These are phyloP conservation scores for Exserohilum rostratum DNA, from an alignment of 2,329 filamentous ascomycete species.

Conservation along the genomic window DNA sequence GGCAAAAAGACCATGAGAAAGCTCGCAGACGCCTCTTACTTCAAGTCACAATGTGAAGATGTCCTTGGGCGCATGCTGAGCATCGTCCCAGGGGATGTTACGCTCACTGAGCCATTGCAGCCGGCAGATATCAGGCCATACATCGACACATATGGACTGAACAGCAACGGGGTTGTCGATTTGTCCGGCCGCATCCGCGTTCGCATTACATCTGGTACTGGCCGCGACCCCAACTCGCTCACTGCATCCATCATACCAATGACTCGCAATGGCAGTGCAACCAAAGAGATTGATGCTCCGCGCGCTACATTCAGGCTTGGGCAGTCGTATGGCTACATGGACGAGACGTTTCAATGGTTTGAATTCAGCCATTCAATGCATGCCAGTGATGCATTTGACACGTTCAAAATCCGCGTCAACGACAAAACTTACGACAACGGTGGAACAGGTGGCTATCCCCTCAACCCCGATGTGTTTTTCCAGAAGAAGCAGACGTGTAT, in stretches of 20 bases:
- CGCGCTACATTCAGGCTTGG: slow-evolving; percentile 1
- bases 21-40: slow-evolving; percentile 28
- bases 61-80: slow-evolving; percentile 29
- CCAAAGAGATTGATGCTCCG: background rate
- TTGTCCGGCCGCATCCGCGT: slow-evolving; percentile 26
- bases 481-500: background rate
- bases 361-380: slow-evolving; percentile 7
- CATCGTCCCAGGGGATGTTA: slow-evolving; percentile 27
- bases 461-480: background rate
- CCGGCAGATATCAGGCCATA: slow-evolving; percentile 27
- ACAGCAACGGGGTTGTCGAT: slow-evolving; percentile 17
- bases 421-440: slow-evolving; percentile 12
- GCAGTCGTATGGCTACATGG: slow-evolving; percentile 8
- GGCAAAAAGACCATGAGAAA: slow-evolving; percentile 39
- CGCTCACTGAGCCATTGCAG: slow-evolving; percentile 24
- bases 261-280: background rate
- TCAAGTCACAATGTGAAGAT: slow-evolving; percentile 24
- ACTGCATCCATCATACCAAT: slow-evolving; percentile 8
- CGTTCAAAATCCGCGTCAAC: slow-evolving; percentile 15
- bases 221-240: slow-evolving; percentile 3
- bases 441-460: slow-evolving; percentile 11
- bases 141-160: slow-evolving; percentile 17
- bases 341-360: slow-evolving; percentile 12
- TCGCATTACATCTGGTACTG: slow-evolving; percentile 14
- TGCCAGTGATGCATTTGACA: slow-evolving; percentile 1